These are phyloP conservation scores for Exsudoporus frostii DNA, from an alignment of 768 basidiomycete genomes.

Conservation along the genomic window DNA sequence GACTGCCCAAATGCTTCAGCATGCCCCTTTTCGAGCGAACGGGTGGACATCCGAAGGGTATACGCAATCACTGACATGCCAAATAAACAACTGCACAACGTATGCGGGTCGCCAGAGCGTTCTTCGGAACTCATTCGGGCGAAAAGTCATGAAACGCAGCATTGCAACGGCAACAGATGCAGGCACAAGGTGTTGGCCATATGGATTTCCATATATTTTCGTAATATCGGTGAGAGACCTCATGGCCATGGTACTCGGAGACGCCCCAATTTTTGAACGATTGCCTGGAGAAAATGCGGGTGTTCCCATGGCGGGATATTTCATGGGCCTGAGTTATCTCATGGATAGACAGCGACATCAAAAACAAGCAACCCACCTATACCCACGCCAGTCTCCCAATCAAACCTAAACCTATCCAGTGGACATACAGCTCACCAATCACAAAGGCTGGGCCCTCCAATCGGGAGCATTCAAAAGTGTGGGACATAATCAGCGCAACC, in stretches of 20 bases:
- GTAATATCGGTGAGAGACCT: conserved; percentile 1
- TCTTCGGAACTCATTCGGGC: not conserved
- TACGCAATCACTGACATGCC: not conserved
- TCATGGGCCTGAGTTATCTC: not conserved
- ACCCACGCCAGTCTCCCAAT: conserved; percentile 1
- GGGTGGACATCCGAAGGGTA: no score
- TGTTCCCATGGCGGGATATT: not conserved
- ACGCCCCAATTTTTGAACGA: not conserved
- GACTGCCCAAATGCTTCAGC: not conserved
- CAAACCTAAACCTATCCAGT: not conserved
- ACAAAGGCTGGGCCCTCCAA: not conserved
- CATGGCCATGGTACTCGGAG: not conserved
- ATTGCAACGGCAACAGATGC: not conserved
- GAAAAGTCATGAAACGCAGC: not conserved
- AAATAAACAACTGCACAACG: not conserved
- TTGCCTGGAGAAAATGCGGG: not conserved
- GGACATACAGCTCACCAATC: not conserved
- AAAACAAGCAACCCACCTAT: not conserved
- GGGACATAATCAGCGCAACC: not conserved
- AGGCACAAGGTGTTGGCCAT: not conserved
- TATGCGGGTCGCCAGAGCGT: not conserved
- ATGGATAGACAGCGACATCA: not conserved
- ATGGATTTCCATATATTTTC: not conserved
- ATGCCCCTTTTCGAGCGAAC: not conserved
- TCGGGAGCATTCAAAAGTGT: not conserved